Evolutionary conservation across 1,284 basidiomycete species (phyloP).

Genomic region (Pseudozyma sp.): DNA sequence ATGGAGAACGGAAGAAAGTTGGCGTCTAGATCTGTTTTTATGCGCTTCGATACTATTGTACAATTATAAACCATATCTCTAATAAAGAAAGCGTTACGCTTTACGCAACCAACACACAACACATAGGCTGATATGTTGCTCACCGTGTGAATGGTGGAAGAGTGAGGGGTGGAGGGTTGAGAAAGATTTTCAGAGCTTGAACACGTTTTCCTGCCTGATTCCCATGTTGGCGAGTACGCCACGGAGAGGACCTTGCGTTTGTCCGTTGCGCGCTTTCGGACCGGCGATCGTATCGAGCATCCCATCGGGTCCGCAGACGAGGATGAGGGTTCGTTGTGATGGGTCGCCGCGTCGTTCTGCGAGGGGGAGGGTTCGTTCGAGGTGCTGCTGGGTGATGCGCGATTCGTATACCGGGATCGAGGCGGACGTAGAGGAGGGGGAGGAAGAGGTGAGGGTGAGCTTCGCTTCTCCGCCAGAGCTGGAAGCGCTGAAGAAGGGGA

Average conservation of each 20-base stretch:
- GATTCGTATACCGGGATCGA: slow-evolving; percentile 42
- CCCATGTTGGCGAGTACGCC: slow-evolving; percentile 35
- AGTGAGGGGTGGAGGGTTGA: background rate
- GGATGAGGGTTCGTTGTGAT: slow-evolving; percentile 15
- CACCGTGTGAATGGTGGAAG: too few relatives aligned
- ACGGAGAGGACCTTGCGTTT: slow-evolving; percentile 33
- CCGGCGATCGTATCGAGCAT: slow-evolving; percentile 48
- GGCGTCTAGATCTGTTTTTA: slow-evolving; percentile 14
- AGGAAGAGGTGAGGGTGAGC: slow-evolving; percentile 11
- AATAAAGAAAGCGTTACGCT: too few relatives aligned
- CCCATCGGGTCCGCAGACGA: slow-evolving; percentile 52
- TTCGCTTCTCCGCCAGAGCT: slow-evolving; percentile 8
- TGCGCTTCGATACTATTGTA: background rate
- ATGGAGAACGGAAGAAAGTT: slow-evolving; percentile 34
- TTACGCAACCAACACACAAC: too few relatives aligned
- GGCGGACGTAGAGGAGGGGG: too few relatives aligned
- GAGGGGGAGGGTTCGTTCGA: slow-evolving; percentile 7
- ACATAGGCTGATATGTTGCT: too few relatives aligned
- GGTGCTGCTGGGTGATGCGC: slow-evolving; percentile 35
- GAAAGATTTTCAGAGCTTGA: slow-evolving; percentile 33
- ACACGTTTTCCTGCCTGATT: slow-evolving; percentile 35
- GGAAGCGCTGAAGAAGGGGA: slow-evolving; percentile 9
- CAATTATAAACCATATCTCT: slow-evolving; percentile 4
- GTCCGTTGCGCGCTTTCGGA: slow-evolving; percentile 38
- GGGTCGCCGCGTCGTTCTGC: background rate